Evolutionary conservation across 805 yeast species (phyloP), one percentile per base, ranked within the genome.

Genomic region (Candida ovalis): DNA sequence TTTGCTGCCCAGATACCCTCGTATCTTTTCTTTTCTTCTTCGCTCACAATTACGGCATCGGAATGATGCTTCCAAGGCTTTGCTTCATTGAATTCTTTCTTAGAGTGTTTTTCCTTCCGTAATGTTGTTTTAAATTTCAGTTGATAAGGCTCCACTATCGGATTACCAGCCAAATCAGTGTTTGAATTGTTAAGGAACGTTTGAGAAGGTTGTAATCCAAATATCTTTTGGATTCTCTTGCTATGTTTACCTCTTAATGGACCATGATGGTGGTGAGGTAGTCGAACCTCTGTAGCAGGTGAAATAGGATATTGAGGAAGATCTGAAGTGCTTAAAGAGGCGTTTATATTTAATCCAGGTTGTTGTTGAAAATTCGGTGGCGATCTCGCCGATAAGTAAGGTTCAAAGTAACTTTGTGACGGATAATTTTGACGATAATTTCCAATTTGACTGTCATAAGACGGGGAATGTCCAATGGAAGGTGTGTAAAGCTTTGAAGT

Each of bases 1-100:
- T 94, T 94, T 30, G 96, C 82, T 0, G 86, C 96, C 96, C 96
- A 94, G 15, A 94, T 78, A 23, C 96, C 95, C 65, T 91, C 97
- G 65, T 92, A 94, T 35, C 98, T 69, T 62, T 90, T 90, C 50
- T 88, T 75, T 63, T 94, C 98, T 40, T 72, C 76, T 40, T 78
- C 82, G 2, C 71, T 64, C 32, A 76, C 70, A 63, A 54, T 72
- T 62, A 53, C 59, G 5, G 82, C 72, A 50, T 81, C 86, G 27
- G 72, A 72, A 66, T 89, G 97, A 58, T 84, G 82, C 58, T 91
- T 90, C 97, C 97, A 90, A 0, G 98, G 98, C 65, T 90, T 89
- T 50, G 86, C 88, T 59, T 86, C 96, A 61, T 91, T 85, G 65
- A 91, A 90, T 24, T 66, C 64, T 17, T 71, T 71, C 50, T 72